Evolutionary conservation across 192 early-diverging fungal species (phyloP), one percentile per base, ranked within the genome.

Genomic region (Backusella tuberculispora): DNA sequence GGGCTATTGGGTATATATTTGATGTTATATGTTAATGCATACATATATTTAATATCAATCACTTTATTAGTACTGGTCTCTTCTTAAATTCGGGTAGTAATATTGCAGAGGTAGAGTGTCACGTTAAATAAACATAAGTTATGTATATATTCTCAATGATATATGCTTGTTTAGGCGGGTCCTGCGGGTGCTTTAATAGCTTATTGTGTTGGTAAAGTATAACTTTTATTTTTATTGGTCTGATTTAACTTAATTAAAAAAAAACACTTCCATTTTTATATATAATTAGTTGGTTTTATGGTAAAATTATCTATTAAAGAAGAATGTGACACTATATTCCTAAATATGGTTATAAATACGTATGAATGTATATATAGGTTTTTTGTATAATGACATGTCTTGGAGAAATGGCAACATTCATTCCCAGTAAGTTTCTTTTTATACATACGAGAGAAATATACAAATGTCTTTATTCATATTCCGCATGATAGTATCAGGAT

Each of bases 381-480:
- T 93, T 86, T 56, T 93, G 90, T 60, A 84, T 93, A 24, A 88
- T 92, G 81, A 94, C 90, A 12, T 92, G 90, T 76, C 85, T 97
- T 72, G 95, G 93, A 73, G 96, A 97, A 75, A 92, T 97, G 91
- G 86, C 92, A 0, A 90, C 95, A 0, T 89, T 88, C 45, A 89
- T 97, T 45, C 93, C 95, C 3, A 85, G 66, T 69, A 69, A 50
- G 24, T 53, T 72, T 6, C 43, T 41, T 26, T 9, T 65, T 69
- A 13, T 37, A 46, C 38, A 4, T 66, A 13, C 13, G 14, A 15
- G 4, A 5, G n/a, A 38, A 43, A 38, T 38, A 10, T 17, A 42
- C 4, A 72, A 4, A 9, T 13, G 46, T 24, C 65, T 69, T 26
- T 47, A 69, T 26, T 26, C 6, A 15, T 38, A 34, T 40, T 38